Percentiles rank a stretch among this genome's conserved stretches.
These are phyloP conservation scores for Suhomyces tanzawaensis DNA, from an alignment of 805 yeast species.

Conservation along the genomic window DNA sequence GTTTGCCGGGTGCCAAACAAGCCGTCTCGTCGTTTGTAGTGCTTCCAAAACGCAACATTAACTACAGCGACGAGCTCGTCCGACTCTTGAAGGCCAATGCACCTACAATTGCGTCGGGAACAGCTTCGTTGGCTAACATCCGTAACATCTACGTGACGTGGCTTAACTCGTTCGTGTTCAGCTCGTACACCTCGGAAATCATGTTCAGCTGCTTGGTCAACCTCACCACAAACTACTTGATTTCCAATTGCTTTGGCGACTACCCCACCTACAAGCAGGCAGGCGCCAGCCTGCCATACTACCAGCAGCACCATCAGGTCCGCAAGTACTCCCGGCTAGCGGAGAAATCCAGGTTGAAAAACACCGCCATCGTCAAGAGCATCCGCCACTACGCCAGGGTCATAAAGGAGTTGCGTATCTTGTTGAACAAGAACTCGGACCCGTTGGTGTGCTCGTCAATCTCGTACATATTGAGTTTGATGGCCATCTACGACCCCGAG, in stretches of 20 bases:
- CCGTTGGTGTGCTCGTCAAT: constrained; percentile 33
- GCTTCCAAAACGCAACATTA: not conserved
- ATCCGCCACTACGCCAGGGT: constrained; percentile 37
- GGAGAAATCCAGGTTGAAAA: constrained; percentile 18
- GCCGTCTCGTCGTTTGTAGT: not conserved
- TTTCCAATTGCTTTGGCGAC: constrained; percentile 27
- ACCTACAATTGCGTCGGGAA: constrained; percentile 17
- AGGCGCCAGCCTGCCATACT: no score
- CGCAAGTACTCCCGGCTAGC: constrained; percentile 3
- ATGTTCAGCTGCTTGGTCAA: constrained; percentile 39
- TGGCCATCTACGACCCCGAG: constrained; percentile 44
- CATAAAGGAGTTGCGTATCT: constrained; percentile 30
- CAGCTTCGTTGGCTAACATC: constrained; percentile 25
- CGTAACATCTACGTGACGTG: constrained; percentile 31
- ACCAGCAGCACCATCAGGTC: not conserved
- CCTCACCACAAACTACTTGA: constrained; percentile 38
- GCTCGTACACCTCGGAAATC: constrained; percentile 20
- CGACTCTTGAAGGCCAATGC: not conserved
- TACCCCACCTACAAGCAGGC: constrained; percentile 1
- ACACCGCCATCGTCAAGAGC: constrained; percentile 29
- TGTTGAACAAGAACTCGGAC: constrained; percentile 26
- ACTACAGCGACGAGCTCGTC: not conserved
- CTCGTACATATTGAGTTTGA: constrained; percentile 36
- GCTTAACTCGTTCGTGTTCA: constrained; percentile 31
- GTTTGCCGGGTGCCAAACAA: not conserved